Conservation (phyloP, 2,329 filamentous ascomycete genomes). For the Epichloe gansuensis region DNA sequence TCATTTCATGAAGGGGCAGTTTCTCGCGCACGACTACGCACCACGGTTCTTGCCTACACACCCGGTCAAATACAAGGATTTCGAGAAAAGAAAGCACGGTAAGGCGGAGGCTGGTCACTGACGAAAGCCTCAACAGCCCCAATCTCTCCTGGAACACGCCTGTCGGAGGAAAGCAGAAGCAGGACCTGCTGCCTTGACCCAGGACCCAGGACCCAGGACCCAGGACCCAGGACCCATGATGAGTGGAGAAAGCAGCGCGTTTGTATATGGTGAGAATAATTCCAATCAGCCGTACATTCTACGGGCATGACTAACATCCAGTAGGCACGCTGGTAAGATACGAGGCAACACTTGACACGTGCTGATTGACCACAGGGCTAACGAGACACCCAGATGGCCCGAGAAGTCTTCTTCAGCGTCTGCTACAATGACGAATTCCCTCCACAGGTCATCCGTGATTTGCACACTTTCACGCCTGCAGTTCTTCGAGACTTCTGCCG, state of each 20-base stretch:
- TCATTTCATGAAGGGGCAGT: too few relatives aligned
- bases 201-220: constrained; percentile 6
- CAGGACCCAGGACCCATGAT: constrained; percentile 15
- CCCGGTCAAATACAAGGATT: too few relatives aligned
- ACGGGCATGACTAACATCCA: constrained; percentile 3
- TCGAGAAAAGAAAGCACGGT: too few relatives aligned
- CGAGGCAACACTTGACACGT: not conserved
- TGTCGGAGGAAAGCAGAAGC: too few relatives aligned
- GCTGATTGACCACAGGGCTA: constrained; percentile 10
- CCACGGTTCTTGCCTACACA: too few relatives aligned
- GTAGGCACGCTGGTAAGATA: constrained; percentile 24
- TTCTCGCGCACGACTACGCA: too few relatives aligned
- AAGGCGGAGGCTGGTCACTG: too few relatives aligned
- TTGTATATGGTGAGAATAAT: constrained; percentile 41
- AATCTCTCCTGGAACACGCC: too few relatives aligned
- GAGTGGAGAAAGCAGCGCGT: constrained; percentile 34
- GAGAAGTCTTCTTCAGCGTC: constrained; percentile 74
- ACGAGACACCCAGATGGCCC: constrained; percentile 51
- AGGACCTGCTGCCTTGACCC: too few relatives aligned
- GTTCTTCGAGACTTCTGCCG: constrained; percentile 64
- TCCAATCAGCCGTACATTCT: not conserved
- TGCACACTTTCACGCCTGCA: constrained; percentile 59
- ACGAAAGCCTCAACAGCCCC: too few relatives aligned
- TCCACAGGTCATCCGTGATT: constrained; percentile 34
- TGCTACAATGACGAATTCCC: constrained; percentile 50